Evolutionary conservation across 2,329 filamentous ascomycete genomes (phyloP), one percentile per base, ranked within the genome.

Genomic region (Cladorrhinum sp.): DNA sequence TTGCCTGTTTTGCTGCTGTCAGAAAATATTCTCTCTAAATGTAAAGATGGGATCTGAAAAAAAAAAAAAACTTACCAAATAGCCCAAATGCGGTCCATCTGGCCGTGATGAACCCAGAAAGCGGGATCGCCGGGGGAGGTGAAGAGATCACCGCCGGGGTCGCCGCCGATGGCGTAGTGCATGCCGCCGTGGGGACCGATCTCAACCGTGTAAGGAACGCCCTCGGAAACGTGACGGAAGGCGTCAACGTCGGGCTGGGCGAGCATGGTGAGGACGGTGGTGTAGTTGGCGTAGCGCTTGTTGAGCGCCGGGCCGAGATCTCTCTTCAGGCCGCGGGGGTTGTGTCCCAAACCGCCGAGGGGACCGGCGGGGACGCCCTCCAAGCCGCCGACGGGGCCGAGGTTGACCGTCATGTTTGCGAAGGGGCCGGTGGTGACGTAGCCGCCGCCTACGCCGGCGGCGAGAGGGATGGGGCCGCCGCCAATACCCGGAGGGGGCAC

Each of bases 381-480:
- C 1, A 61, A 39, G 1, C 60, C 60, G 24, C 57, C 68, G 6
- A 73, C 71, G 14, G 77, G 77, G 0, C 77, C 77, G 1, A 79
- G 68, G 58, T 75, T 78, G 57, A 79, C 73, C 1, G 62, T 70
- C 68, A 76, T 73, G 64, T 77, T 69, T 70, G 54, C 55, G n/a
- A 65, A 67, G 49, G 66, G 61, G 10, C 64, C 66, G 0, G 72
- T 75, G 14, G 69, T 74, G 2, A 86, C 74, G 67, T 82, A 86
- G 23, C 83, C 84, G 42, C 84, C 83, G 3, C 85, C 84, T 2
- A 73, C 74, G 6, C 81, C 83, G 0, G 80, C 73, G 0, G 80
- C 77, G 9, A 81, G 64, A 18, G 62, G 58, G 21, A 67, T 66
- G 48, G 59, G 58, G 9, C 60, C 65, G 26, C 66, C 68, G n/a